Evolutionary conservation across 768 basidiomycete species (phyloP).

Genomic region (Trametes sanguinea): DNA sequence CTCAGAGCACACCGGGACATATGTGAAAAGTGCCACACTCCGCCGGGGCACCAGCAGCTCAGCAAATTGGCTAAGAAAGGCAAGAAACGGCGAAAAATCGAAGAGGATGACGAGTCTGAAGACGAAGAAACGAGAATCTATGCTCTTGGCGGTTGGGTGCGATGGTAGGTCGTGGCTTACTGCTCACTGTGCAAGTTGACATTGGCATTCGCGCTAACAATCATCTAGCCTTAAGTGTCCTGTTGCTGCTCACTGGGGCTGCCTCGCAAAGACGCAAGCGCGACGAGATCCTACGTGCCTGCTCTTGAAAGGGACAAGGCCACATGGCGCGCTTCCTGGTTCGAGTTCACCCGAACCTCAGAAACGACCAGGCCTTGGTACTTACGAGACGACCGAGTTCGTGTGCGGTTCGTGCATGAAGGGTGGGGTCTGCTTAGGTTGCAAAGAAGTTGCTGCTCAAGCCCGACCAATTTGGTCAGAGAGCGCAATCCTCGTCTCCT

Average conservation of each 20-base stretch:
- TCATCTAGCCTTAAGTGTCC: conserved; percentile 70
- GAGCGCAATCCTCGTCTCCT: background rate
- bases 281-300: conserved; percentile 74
- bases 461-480: conserved; percentile 38
- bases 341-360: conserved; percentile 34
- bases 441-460: conserved; percentile 58
- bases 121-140: conserved; percentile 54
- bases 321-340: conserved; percentile 9
- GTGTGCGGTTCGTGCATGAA: conserved; percentile 74
- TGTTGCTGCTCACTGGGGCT: conserved; percentile 75
- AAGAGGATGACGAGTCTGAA: conserved; percentile 57
- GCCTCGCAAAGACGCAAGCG: conserved; percentile 67
- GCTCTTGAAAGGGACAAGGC: conserved; percentile 37
- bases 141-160: conserved; percentile 77
- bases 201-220: conserved; percentile 1
- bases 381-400: conserved; percentile 73
- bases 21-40: conserved; percentile 72
- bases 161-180: conserved; percentile 55
- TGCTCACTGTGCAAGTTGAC: background rate
- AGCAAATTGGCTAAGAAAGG: conserved; percentile 34
- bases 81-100: conserved; percentile 41
- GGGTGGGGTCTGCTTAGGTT: conserved; percentile 79
- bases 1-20: conserved; percentile 60
- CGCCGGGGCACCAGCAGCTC: conserved; percentile 59
- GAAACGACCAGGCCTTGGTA: conserved; percentile 49